These are phyloP conservation scores for Trichoderma endophyticum DNA, from an alignment of 2,329 filamentous ascomycete genomes.

Conservation along the genomic window DNA sequence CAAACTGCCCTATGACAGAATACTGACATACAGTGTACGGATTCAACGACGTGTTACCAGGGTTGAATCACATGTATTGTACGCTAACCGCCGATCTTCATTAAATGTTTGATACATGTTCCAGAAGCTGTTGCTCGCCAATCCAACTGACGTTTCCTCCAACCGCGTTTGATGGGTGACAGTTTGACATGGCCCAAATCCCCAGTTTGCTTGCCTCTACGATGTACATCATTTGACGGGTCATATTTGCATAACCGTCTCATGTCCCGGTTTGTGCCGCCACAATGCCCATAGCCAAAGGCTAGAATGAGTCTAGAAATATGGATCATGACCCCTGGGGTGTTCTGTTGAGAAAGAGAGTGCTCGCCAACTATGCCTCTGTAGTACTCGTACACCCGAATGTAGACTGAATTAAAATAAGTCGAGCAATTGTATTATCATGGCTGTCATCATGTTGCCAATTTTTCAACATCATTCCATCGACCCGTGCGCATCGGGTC, in stretches of 20 bases:
- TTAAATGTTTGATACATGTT: background rate
- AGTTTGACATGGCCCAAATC: background rate
- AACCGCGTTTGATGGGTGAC: background rate
- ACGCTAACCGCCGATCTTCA: background rate
- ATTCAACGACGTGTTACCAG: background rate
- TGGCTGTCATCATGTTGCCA: background rate
- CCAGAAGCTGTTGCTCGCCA: background rate
- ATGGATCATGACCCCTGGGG: background rate
- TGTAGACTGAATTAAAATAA: no score
- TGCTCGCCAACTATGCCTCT: background rate
- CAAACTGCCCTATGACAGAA: background rate
- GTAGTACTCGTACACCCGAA: background rate
- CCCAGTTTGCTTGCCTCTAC: background rate
- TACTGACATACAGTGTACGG: background rate
- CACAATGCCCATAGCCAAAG: background rate
- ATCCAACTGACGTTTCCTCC: background rate
- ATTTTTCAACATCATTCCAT: conserved; percentile 58
- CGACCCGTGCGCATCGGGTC: conserved; percentile 72
- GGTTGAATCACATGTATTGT: background rate
- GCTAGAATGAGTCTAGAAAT: background rate
- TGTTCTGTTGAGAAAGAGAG: no score
- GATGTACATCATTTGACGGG: background rate
- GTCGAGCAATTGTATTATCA: background rate
- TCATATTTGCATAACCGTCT: background rate
- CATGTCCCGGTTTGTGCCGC: background rate